A percentile compares a stretch with the other conserved stretches of the same genome.
phyloP scores from a whole-genome alignment of 1,139 yeast species.

The Spathaspora sp. region DNA sequence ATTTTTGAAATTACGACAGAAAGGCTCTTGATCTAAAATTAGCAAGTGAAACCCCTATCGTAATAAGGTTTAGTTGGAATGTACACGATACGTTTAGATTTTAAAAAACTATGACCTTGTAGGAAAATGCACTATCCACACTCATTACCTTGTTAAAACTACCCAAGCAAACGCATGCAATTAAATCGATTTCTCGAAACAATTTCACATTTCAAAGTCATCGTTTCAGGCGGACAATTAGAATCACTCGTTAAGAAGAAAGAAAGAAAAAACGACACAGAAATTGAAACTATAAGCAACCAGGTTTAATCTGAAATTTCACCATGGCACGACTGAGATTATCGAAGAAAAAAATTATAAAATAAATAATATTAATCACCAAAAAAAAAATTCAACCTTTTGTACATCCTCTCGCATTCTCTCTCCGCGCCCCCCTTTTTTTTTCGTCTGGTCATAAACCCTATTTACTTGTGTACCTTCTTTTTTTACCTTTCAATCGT shows the following conservation, averaged over 20 bases:
- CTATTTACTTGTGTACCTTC: not conserved
- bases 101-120: not conserved
- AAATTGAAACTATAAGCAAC: not conserved
- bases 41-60: not conserved
- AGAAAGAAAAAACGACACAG: not conserved
- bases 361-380: not conserved
- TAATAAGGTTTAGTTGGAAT: no score
- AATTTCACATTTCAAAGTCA: not conserved
- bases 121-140: no score
- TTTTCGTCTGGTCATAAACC: not conserved
- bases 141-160: no score
- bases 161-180: not conserved
- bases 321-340: not conserved
- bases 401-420: not conserved
- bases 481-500: not conserved
- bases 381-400: not conserved
- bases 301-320: not conserved
- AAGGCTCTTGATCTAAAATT: not conserved
- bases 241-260: not conserved
- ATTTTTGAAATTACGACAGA: not conserved
- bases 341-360: not conserved
- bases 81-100: not conserved
- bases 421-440: constrained; percentile 2
- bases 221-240: not conserved
- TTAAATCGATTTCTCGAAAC: not conserved